A percentile compares a stretch with the other conserved stretches of the same genome.
Conservation (phyloP, 2,329 filamentous ascomycete genomes). For the Colletotrichum sp. region DNA sequence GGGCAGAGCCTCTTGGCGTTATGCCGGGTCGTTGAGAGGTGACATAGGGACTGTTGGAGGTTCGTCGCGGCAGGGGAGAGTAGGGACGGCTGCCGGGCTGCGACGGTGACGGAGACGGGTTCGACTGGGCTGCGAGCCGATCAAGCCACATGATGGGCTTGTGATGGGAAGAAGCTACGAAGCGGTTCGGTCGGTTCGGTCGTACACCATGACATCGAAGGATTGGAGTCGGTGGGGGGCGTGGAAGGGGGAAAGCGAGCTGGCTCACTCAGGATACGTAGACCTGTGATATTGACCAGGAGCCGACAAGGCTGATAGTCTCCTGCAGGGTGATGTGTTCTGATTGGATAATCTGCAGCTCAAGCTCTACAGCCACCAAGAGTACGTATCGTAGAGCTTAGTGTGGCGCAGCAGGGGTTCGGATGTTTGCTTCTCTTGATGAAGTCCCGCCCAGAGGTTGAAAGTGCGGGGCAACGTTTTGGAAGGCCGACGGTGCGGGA, state of each 20-base stretch:
- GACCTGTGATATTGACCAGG: background rate
- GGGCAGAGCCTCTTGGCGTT: slow-evolving; percentile 75
- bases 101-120: slow-evolving; percentile 52
- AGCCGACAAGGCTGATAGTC: slow-evolving; percentile 11
- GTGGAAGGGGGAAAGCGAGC: background rate
- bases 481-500: background rate
- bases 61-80: slow-evolving; percentile 73
- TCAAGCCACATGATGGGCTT: slow-evolving; percentile 81
- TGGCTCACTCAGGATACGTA: slow-evolving; percentile 3
- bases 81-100: slow-evolving; percentile 70
- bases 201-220: slow-evolving; percentile 5
- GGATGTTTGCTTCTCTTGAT: background rate
- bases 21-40: slow-evolving; percentile 72
- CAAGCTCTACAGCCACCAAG: background rate
- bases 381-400: background rate
- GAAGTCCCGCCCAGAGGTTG: background rate
- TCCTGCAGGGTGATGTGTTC: background rate
- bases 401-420: slow-evolving; percentile 13
- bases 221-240: background rate
- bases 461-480: slow-evolving; percentile 9
- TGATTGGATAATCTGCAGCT: background rate
- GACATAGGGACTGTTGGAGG: slow-evolving; percentile 71
- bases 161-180: slow-evolving; percentile 11
- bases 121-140: slow-evolving; percentile 77
- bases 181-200: background rate